Conservation (phyloP, 2,329 filamentous ascomycete species). For the Huntiella moniliformis region DNA sequence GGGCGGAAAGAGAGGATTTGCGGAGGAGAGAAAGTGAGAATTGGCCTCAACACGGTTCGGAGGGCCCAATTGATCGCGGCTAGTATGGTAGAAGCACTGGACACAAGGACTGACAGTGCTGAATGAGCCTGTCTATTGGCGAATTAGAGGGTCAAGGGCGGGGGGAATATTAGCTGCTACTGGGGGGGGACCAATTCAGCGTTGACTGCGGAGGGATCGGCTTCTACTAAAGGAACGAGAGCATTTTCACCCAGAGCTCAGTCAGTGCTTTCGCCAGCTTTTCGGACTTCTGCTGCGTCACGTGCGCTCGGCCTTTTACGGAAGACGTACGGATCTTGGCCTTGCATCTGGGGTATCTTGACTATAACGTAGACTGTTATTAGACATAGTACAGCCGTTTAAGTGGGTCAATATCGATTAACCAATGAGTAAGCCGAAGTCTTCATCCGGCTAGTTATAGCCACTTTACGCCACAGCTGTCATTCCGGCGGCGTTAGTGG, state of each 20-base stretch:
- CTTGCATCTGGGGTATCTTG: conserved; percentile 1
- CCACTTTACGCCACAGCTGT: too few relatives aligned
- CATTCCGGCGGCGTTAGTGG: background rate
- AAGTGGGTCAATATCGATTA: background rate
- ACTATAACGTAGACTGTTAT: background rate
- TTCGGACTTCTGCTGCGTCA: conserved; percentile 10
- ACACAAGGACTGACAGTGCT: conserved; percentile 28
- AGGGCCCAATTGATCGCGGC: conserved; percentile 33
- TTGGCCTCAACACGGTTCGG: conserved; percentile 14
- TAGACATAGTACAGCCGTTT: background rate
- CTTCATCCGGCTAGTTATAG: too few relatives aligned
- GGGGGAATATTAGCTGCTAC: conserved; percentile 16
- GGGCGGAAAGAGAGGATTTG: conserved; percentile 8
- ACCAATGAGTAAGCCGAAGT: too few relatives aligned
- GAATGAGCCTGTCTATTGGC: conserved; percentile 12
- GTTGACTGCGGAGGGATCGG: too few relatives aligned
- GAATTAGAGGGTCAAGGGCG: background rate
- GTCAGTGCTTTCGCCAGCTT: conserved; percentile 8
- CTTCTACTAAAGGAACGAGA: conserved; percentile 13
- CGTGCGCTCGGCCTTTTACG: conserved; percentile 13
- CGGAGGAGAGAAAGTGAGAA: conserved; percentile 13
- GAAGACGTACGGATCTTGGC: conserved; percentile 1
- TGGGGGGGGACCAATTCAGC: conserved; percentile 6
- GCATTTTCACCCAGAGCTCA: conserved; percentile 16
- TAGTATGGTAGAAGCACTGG: conserved; percentile 14